Evolutionary conservation across 2,329 filamentous ascomycete species (phyloP).

Genomic region (Pseudogymnoascus sp.): DNA sequence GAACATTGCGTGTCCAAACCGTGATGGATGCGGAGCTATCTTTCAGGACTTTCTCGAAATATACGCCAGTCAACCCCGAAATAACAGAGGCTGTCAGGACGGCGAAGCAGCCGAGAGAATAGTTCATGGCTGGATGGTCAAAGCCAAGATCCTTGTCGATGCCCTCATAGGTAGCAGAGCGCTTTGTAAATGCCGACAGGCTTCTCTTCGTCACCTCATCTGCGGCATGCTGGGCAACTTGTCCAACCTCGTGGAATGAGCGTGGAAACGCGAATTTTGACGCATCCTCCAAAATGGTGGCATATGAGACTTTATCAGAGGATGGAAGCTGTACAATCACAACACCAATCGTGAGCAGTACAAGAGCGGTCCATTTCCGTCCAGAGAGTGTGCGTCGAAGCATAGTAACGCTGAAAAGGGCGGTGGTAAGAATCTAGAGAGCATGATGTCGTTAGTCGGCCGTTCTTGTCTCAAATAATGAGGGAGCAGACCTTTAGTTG

Average conservation of each 20-base stretch:
- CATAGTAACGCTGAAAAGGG: slow-evolving; percentile 75
- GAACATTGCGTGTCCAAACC: slow-evolving; percentile 90
- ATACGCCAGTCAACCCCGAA: slow-evolving; percentile 78
- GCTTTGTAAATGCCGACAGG: slow-evolving; percentile 46
- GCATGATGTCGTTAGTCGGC: background rate
- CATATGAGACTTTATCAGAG: slow-evolving; percentile 45
- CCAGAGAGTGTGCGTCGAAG: slow-evolving; percentile 62
- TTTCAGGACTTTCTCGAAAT: slow-evolving; percentile 87
- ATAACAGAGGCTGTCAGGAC: slow-evolving; percentile 71
- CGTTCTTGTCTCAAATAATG: background rate
- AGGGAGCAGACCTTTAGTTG: slow-evolving; percentile 66
- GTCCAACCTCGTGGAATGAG: slow-evolving; percentile 68
- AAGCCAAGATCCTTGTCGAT: slow-evolving; percentile 60
- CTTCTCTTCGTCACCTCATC: slow-evolving; percentile 43
- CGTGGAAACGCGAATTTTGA: slow-evolving; percentile 60
- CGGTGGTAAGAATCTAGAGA: slow-evolving; percentile 69
- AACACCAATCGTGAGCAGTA: slow-evolving; percentile 74
- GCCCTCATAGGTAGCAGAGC: slow-evolving; percentile 85
- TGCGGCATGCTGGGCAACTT: slow-evolving; percentile 45
- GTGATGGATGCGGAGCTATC: slow-evolving; percentile 69
- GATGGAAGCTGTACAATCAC: slow-evolving; percentile 76
- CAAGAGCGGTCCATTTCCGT: slow-evolving; percentile 71
- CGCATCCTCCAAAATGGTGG: slow-evolving; percentile 53
- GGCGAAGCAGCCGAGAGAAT: slow-evolving; percentile 68
- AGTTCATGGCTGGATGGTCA: slow-evolving; percentile 55